Conservation (phyloP, 2,329 filamentous ascomycete species). For the Alternaria incomplexa region DNA sequence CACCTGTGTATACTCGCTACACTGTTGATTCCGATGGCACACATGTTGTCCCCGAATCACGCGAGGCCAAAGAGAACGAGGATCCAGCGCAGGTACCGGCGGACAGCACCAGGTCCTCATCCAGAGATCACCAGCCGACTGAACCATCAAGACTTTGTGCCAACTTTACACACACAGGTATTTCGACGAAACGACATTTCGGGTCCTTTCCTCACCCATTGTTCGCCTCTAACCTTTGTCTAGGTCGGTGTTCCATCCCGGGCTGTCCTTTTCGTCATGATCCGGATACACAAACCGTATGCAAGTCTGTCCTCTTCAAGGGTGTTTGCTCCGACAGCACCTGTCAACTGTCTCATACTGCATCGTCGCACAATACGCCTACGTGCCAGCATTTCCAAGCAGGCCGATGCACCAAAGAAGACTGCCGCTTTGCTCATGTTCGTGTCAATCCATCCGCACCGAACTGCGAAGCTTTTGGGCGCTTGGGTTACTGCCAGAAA, state of each 20-base stretch:
- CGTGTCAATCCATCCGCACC: constrained; percentile 76
- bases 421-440: constrained; percentile 87
- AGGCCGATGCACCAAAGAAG: constrained; percentile 84
- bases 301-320: constrained; percentile 84
- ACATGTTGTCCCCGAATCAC: constrained; percentile 4
- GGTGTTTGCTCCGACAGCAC: constrained; percentile 76
- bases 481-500: constrained; percentile 86
- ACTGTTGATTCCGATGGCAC: constrained; percentile 16
- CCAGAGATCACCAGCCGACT: constrained; percentile 9
- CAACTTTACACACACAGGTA: constrained; percentile 44
- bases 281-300: constrained; percentile 83
- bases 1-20: constrained; percentile 15
- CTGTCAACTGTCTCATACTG: constrained; percentile 91
- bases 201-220: neutral
- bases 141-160: constrained; percentile 27
- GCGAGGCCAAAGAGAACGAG: neutral
- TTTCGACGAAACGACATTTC: constrained; percentile 17
- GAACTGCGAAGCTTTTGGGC: constrained; percentile 84
- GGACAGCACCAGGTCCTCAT: neutral
- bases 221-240: constrained; percentile 21
- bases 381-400: constrained; percentile 89
- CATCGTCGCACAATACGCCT: constrained; percentile 82
- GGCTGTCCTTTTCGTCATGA: constrained; percentile 84
- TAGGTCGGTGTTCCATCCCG: constrained; percentile 84
- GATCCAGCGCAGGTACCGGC: neutral